These are phyloP conservation scores for Xylona heveae DNA, from an alignment of 495 filamentous ascomycete species.

Conservation along the genomic window DNA sequence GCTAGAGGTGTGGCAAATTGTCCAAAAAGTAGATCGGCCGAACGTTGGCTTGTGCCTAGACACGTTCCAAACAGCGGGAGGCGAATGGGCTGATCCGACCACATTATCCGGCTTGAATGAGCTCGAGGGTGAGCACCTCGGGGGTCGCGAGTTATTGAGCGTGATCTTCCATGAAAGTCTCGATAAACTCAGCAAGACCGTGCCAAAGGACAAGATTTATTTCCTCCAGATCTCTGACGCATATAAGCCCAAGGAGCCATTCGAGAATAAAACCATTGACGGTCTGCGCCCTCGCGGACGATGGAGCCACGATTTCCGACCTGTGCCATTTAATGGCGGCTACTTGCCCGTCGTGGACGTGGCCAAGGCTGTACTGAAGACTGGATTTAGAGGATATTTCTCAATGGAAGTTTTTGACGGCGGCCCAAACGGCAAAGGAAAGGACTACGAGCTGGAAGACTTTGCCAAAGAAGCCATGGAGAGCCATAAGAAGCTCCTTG, in stretches of 20 bases:
- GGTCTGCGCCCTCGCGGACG: constrained; percentile 31
- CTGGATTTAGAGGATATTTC: constrained; percentile 53
- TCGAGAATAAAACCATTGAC: constrained; percentile 23
- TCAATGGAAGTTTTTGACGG: constrained; percentile 62
- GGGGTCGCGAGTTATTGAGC: not conserved
- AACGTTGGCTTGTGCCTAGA: constrained; percentile 67
- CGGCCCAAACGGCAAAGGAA: constrained; percentile 31
- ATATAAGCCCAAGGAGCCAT: constrained; percentile 34
- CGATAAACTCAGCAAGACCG: constrained; percentile 25
- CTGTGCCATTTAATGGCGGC: constrained; percentile 48
- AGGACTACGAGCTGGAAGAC: constrained; percentile 31
- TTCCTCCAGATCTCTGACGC: constrained; percentile 62
- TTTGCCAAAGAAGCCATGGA: constrained; percentile 40
- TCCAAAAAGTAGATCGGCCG: constrained; percentile 30
- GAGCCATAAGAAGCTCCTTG: constrained; percentile 29
- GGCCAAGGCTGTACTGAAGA: constrained; percentile 40
- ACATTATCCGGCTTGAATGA: constrained; percentile 35
- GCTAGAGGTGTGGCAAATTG: constrained; percentile 46
- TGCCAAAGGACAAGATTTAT: constrained; percentile 54
- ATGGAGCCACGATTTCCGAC: constrained; percentile 56
- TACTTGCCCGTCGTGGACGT: constrained; percentile 52
- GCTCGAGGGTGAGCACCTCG: constrained; percentile 16
- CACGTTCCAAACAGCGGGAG: constrained; percentile 59
- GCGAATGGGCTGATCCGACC: constrained; percentile 59
- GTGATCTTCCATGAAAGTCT: constrained; percentile 27